Base-by-base conservation (phyloP, 495 filamentous ascomycete species). In the Aspergillus leporis region DNA sequence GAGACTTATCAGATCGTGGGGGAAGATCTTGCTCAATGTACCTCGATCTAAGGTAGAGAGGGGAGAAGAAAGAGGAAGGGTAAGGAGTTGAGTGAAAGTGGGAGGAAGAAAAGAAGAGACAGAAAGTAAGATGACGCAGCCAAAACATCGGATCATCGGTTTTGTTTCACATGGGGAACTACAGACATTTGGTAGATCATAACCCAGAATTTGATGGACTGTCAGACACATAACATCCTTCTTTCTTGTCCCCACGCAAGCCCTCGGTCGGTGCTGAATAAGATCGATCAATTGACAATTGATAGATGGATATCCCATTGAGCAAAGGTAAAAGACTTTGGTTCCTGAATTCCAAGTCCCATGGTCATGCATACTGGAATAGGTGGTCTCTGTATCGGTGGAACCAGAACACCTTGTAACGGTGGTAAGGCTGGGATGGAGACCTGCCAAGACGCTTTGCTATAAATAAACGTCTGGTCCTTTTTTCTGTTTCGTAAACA, bases 61-160 rank as follows among this genome's bases (percentile, higher is more conserved):
- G 55, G 48, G 41, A 51, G 22, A 38, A 46, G 52, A 40, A 55
- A 23, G n/a, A 45, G 38, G 18, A 16, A 13, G 46, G 45, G 21
- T 13, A 18, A 34, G 38, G 23, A 10, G 36, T n/a, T 3, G 23
- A 31, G 23, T 23, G 46, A 48, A 25, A 45, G 45, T 32, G 14
- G 47, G 55, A 31, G n/a, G 16, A 13, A 45, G 16, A 56, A 43
- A 60, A 54, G 46, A 54, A 36, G 53, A 38, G 40, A 53, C 51
- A 51, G 55, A 55, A 12, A 13, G 36, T 40, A 40, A 47, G 41
- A 66, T 63, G 64, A 66, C 64, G 64, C 64, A 66, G 60, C 57
- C 60, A 51, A n/a, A 34, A 51, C 56, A 52, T 52, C 34, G 23
- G 51, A 53, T 36, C 46, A 18, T 48, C 51, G 51, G 13, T 46